Conservation (phyloP, 495 filamentous ascomycete genomes). For the Aspergillus affinis region DNA sequence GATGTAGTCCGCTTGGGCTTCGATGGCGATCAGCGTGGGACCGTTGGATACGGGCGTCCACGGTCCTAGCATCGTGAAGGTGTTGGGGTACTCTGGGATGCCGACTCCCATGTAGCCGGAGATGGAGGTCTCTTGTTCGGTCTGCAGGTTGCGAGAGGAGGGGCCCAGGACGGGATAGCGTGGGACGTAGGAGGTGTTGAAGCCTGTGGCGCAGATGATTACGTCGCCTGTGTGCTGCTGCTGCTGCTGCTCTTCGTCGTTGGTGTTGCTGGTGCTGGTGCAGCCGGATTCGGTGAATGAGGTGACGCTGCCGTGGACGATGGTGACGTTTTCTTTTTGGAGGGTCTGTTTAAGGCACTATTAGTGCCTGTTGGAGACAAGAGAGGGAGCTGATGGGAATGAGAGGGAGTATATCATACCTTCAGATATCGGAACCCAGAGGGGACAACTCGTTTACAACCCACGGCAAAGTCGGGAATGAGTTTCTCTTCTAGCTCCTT, state of each 20-base stretch:
- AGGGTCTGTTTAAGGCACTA: slow-evolving; percentile 41
- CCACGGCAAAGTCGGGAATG: slow-evolving; percentile 18
- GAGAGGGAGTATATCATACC: too few species aligned
- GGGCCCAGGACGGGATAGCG: slow-evolving; percentile 46
- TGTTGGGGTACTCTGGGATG: slow-evolving; percentile 57
- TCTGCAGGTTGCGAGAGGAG: slow-evolving; percentile 39
- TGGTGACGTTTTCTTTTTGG: slow-evolving; percentile 33
- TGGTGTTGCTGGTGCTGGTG: slow-evolving; percentile 35
- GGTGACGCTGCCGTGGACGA: slow-evolving; percentile 30
- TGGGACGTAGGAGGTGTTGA: slow-evolving; percentile 45
- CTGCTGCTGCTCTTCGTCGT: slow-evolving; percentile 7
- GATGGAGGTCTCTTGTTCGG: slow-evolving; percentile 42
- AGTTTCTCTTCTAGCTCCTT: slow-evolving; percentile 11
- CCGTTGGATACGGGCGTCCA: slow-evolving; percentile 26
- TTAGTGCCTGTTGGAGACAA: slow-evolving; percentile 42
- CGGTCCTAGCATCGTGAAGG: slow-evolving; percentile 49
- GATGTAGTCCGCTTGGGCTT: slow-evolving; percentile 31
- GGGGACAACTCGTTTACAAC: slow-evolving; percentile 2
- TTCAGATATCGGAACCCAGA: too few species aligned
- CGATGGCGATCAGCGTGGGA: slow-evolving; percentile 15
- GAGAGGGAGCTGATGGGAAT: slow-evolving; percentile 21
- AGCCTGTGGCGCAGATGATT: slow-evolving; percentile 49
- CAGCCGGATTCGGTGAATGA: slow-evolving; percentile 36
- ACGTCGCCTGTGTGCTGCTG: slow-evolving; percentile 25
- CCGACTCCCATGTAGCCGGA: slow-evolving; percentile 54